Percentiles rank a stretch among this genome's conserved stretches.
These are phyloP conservation scores for Phytopythium kandeliae DNA, from an alignment of 352 stramenopile species.

Conservation along the genomic window DNA sequence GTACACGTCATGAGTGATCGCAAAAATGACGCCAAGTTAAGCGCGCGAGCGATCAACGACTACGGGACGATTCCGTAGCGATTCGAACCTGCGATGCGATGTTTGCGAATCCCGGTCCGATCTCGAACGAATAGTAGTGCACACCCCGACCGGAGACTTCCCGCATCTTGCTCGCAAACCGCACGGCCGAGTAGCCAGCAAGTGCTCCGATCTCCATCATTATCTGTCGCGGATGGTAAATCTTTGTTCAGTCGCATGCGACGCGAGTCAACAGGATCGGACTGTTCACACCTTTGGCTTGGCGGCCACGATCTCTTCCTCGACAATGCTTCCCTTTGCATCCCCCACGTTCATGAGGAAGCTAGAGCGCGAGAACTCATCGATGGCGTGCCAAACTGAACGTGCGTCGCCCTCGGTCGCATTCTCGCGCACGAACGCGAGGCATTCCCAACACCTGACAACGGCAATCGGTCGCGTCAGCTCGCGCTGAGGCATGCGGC, in stretches of 20 bases:
- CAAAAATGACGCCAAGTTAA: too few relatives aligned
- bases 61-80: too few relatives aligned
- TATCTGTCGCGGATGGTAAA: too few relatives aligned
- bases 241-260: too few relatives aligned
- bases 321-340: slow-evolving; percentile 35
- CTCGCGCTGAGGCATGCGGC: too few relatives aligned
- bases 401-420: slow-evolving; percentile 18
- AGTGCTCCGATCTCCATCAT: slow-evolving; percentile 36
- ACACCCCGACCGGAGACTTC: slow-evolving; percentile 14
- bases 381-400: slow-evolving; percentile 33
- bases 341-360: slow-evolving; percentile 46
- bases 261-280: too few relatives aligned
- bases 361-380: slow-evolving; percentile 25
- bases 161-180: slow-evolving; percentile 26
- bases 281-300: slow-evolving; percentile 17
- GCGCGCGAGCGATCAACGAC: too few relatives aligned
- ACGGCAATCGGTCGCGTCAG: too few relatives aligned
- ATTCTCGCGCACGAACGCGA: slow-evolving; percentile 25
- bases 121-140: slow-evolving; percentile 48
- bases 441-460: slow-evolving; percentile 12
- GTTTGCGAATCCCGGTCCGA: slow-evolving; percentile 23
- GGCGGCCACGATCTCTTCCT: slow-evolving; percentile 22
- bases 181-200: slow-evolving; percentile 38
- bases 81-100: slow-evolving; percentile 4
- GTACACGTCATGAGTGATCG: too few relatives aligned